Conservation (phyloP, 768 basidiomycete genomes). For the Asterophora lycoperdoides region DNA sequence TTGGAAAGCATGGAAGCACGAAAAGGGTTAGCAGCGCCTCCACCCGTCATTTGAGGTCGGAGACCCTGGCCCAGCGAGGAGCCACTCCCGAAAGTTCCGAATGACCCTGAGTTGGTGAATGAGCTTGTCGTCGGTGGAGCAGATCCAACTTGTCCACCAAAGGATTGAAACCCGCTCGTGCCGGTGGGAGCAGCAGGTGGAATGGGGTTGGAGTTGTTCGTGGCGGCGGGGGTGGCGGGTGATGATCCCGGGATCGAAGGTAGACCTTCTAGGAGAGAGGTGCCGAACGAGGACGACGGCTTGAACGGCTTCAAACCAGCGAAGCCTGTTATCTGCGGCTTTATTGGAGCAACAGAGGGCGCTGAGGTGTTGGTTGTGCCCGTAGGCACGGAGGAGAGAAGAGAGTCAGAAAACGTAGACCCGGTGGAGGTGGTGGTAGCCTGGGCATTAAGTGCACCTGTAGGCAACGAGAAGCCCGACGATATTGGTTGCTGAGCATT, state of each 20-base stretch:
- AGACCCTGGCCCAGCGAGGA: slow-evolving; percentile 47
- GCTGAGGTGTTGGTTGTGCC: slow-evolving; percentile 31
- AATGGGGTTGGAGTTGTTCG: slow-evolving; percentile 24
- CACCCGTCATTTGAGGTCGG: slow-evolving; percentile 63
- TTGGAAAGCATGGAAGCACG: slow-evolving; percentile 48
- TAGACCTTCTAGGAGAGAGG: slow-evolving; percentile 64
- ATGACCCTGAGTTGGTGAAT: slow-evolving; percentile 21
- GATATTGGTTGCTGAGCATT: slow-evolving; percentile 9
- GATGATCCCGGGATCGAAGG: slow-evolving; percentile 68
- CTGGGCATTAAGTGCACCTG: slow-evolving; percentile 25
- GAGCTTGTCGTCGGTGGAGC: slow-evolving; percentile 17
- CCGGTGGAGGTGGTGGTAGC: slow-evolving; percentile 35
- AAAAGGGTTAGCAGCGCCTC: slow-evolving; percentile 60
- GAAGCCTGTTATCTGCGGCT: slow-evolving; percentile 48
- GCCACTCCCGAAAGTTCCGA: slow-evolving; percentile 34
- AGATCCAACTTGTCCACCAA: slow-evolving; percentile 8
- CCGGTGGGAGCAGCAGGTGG: slow-evolving; percentile 8
- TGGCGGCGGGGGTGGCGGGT: slow-evolving; percentile 42
- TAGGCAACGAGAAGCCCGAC: slow-evolving; percentile 11
- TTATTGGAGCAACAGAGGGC: slow-evolving; percentile 27
- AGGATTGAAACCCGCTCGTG: slow-evolving; percentile 11
- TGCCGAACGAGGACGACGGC: slow-evolving; percentile 76
- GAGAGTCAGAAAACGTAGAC: slow-evolving; percentile 43
- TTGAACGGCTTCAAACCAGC: slow-evolving; percentile 77
- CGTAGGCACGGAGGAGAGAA: slow-evolving; percentile 48